Base-by-base conservation (phyloP, 2,329 filamentous ascomycete species). In the Cladosporium sp. region DNA sequence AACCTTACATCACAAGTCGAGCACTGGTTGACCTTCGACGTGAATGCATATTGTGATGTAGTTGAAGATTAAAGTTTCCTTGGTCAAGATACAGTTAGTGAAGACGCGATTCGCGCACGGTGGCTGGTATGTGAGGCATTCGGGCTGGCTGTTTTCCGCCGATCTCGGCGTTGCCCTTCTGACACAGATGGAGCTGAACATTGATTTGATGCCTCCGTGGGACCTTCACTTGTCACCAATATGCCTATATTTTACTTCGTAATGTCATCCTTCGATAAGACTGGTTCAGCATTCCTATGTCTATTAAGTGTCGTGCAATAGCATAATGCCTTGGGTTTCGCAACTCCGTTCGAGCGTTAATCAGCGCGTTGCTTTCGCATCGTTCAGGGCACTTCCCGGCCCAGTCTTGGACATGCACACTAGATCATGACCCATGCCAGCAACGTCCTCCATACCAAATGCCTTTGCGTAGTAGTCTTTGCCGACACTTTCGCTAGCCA, bases 401-500 rank as follows among this genome's bases (percentile, higher is more conserved):
- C 44, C 62, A 21, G 31, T 61, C 62, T 66, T 65, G 18, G 64
- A 70, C 69, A 69, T 68, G 35, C 50, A 56, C 14, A 60, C 57
- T 37, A 66, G 53, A 14, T 56, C 46, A 31, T 68, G 62, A 8
- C 57, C 40, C 33, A 68, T 62, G 11, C 68, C 66, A 16, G 40
- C 58, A n/a, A 72, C 63, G 60, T 71, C 66, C 62, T 67, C 64
- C 62, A 72, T 64, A 3, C 69, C 70, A 53, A 73, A 29, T 12
- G 65, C 67, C 56, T 63, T 66, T 18, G 64, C 67, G 52, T 73
- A 73, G 40, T 73, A 72, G 18, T 52, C 56, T 59, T 66, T 66
- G 12, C 68, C 69, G 16, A 59, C 64, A 2, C 61, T 65, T 12
- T 67, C 65, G 11, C 63, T 67, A 12, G 72, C 68, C 50, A 72